phyloP scores from a whole-genome alignment of 1,139 yeast species.

The Protomyces inouyei region DNA sequence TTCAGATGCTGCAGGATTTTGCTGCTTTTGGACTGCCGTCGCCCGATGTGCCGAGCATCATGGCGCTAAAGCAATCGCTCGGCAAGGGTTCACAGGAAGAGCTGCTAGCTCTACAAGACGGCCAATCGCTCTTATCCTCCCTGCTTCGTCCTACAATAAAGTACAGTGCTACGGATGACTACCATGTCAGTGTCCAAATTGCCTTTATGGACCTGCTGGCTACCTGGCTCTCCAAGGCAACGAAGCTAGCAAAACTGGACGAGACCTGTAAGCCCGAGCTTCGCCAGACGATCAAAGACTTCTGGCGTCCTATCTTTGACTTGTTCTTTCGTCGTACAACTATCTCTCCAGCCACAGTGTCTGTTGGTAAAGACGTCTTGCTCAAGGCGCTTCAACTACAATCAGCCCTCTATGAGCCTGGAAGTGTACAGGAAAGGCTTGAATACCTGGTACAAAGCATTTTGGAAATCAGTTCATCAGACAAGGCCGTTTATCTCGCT shows the following conservation, averaged over 20 bases:
- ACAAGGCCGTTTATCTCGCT: conserved; percentile 20
- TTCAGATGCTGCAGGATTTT: neutral
- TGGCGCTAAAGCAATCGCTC: neutral
- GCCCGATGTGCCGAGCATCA: neutral
- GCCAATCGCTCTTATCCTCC: neutral
- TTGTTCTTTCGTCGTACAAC: conserved; percentile 17
- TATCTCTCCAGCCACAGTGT: conserved; percentile 11
- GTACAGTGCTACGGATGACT: neutral
- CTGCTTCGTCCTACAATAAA: neutral
- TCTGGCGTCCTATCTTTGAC: conserved; percentile 1
- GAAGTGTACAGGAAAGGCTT: neutral
- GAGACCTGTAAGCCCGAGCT: neutral
- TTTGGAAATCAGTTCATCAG: conserved; percentile 7
- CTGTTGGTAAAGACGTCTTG: conserved; percentile 19
- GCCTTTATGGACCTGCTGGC: conserved; percentile 12
- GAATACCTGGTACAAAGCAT: neutral
- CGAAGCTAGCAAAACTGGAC: neutral
- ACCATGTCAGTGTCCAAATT: conserved; percentile 3
- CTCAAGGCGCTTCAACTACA: conserved; percentile 11
- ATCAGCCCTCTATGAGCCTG: neutral
- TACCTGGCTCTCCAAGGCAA: conserved; percentile 17
- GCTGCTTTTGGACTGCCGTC: neutral
- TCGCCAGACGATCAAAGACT: neutral
- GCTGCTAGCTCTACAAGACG: neutral
- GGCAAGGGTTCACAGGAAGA: neutral